Percentiles rank a stretch among this genome's conserved stretches.
Conservation (phyloP, 108 stramenopile species). For the Chaetoceros muelleri region DNA sequence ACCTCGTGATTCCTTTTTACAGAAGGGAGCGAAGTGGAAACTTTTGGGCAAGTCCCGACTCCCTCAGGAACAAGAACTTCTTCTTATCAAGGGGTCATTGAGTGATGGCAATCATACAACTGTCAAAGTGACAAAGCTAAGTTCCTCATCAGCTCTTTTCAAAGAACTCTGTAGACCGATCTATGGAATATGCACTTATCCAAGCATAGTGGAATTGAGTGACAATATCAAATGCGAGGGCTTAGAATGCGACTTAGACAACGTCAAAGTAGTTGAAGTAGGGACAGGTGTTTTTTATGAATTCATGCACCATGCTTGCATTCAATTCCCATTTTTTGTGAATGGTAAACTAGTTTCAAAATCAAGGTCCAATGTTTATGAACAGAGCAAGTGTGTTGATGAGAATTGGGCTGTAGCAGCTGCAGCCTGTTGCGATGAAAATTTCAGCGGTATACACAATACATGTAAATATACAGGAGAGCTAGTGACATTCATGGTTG, state of each 20-base stretch:
- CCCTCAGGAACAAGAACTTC: slow-evolving; percentile 3
- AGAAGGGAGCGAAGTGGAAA: slow-evolving; percentile 35
- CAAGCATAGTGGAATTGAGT: slow-evolving; percentile 17
- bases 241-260: slow-evolving; percentile 34
- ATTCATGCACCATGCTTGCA: slow-evolving; percentile 35
- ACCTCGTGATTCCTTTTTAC: slow-evolving; percentile 24
- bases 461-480: slow-evolving; percentile 24
- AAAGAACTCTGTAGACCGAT: slow-evolving; percentile 23
- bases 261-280: slow-evolving; percentile 31
- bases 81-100: no score
- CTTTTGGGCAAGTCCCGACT: slow-evolving; percentile 27
- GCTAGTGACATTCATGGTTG: slow-evolving; percentile 19
- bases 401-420: slow-evolving; percentile 17
- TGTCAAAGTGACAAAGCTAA: slow-evolving; percentile 6
- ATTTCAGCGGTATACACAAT: background rate
- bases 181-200: slow-evolving; percentile 21
- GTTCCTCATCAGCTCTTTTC: slow-evolving; percentile 19
- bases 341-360: slow-evolving; percentile 26
- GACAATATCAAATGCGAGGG: slow-evolving; percentile 16
- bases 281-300: slow-evolving; percentile 29
- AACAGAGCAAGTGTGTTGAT: slow-evolving; percentile 36
- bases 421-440: slow-evolving; percentile 22
- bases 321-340: slow-evolving; percentile 29
- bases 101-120: no score
- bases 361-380: background rate